Evolutionary conservation across 352 stramenopile genomes (phyloP), one percentile per base, ranked within the genome.

Genomic region (Globisporangium orthogonon): DNA sequence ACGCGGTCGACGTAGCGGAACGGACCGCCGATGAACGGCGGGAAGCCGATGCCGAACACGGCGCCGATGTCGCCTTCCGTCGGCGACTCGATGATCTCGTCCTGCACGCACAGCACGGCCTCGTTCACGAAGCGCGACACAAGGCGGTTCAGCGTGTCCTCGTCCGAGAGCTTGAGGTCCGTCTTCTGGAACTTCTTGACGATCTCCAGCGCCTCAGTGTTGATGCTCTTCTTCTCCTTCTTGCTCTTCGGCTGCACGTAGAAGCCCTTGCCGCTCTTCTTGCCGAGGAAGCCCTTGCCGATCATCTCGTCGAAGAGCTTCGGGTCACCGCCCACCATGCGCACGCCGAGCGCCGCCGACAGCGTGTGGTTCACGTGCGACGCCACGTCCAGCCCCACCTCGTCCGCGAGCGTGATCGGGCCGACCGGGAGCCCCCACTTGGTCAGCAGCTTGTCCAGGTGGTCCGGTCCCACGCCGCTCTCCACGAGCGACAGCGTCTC

Each of bases 31-130:
- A 96, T 89, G 83, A 99, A 99, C 46, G 96, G 97, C 35, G 95
- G 93, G 76, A 99, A 99, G 56, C 97, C 97, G 59, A 98, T 98
- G 63, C 97, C 97, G 73, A 99, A 99, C 18, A 99, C 95, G n/a
- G 97, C 83, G 46, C 96, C 97, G 72, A 99, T 98, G 75, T 99
- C 97, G 60, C 95, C 97, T 58, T 98, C 94, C 9, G 91, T 92
- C 6, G 97, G 96, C 52, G 95, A 97, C 51, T 83, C 91, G 67
- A 99, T 98, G 61, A 99, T 98, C 54, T 97, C 96, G 69, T 99
- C 96, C 69, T 97, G 87, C 28, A 99, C 82, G 67, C 96, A 99
- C 40, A 98, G 91, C 45, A 96, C 89, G 6, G 96, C 97, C 70
- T 99, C 97, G 72, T 99, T 99, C 50, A 99, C 86, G 68, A 99